Base-by-base conservation (phyloP, 2,329 filamentous ascomycete species). In the Knoxdaviesia capensis region DNA sequence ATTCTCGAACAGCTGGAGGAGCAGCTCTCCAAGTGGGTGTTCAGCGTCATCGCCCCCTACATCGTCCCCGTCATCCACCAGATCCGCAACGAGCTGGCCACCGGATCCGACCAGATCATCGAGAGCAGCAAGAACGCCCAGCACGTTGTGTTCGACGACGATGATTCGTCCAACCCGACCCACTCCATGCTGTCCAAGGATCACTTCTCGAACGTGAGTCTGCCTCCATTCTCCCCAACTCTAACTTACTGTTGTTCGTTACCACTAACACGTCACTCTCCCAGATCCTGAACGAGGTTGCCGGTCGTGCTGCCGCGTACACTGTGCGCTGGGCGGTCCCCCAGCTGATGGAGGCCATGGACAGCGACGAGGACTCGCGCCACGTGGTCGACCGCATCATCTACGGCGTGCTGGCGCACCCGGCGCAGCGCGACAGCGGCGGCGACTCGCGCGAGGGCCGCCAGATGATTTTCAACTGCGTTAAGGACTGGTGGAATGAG, bases 111-210 rank as follows among this genome's bases (percentile, higher is more conserved):
- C 2, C 83, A 93, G 58, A 80, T 94, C 52, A 93, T 94, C 48
- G 68, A 83, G 52, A 86, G 79, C 63, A 88, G 82, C 56, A 70
- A 79, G 56, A 73, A 79, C 41, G 80, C 93, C 63, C 86, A 94
- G 61, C 75, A 81, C 52, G 71, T 92, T 49, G 85, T 94, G 40
- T 94, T 94, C 59, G 61, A 81, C 38, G 77, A 94, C 49, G 79
- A 92, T 53, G 47, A 70, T 41, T 80, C 65, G 47, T 76, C 74
- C 20, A 80, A 94, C 53, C 88, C 87, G 0, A 94, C 87, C 1
- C 87, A 94, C 63, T 92, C 84, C 20, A 94, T 94, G 87, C 65
- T 94, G 41, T 86, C 85, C 45, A 94, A 94, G 63, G 87, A 94
- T 53, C 87, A 94, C 60, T 94, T 94, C 58, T 82, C 80, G 48